Percentiles rank a stretch among this genome's conserved stretches.
phyloP scores from a whole-genome alignment of 768 basidiomycete genomes.

The Xerocomus spinulosus region DNA sequence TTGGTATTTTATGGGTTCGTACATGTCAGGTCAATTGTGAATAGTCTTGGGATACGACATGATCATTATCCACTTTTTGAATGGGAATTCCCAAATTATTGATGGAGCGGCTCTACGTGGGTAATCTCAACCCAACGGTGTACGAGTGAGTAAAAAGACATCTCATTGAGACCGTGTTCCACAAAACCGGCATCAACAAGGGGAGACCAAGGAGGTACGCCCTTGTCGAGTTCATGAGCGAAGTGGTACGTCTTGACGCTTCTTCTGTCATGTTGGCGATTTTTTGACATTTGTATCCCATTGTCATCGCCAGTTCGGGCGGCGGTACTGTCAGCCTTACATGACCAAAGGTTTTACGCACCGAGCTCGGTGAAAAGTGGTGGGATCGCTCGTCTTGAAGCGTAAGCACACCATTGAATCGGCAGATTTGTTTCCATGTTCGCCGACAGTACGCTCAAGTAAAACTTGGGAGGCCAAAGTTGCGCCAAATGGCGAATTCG shows the following conservation, averaged over 20 bases:
- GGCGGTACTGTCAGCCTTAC: constrained; percentile 14
- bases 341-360: constrained; percentile 36
- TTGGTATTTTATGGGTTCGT: no score
- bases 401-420: constrained; percentile 33
- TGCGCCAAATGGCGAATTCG: constrained; percentile 64
- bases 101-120: constrained; percentile 82
- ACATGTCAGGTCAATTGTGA: no score
- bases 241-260: constrained; percentile 59
- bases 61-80: no score
- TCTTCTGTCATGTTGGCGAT: constrained; percentile 16
- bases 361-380: constrained; percentile 82
- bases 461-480: constrained; percentile 95
- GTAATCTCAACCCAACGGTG: constrained; percentile 81
- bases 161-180: constrained; percentile 26
- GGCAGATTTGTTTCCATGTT: constrained; percentile 1
- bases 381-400: constrained; percentile 42
- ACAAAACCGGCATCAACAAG: constrained; percentile 83
- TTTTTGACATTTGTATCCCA: constrained; percentile 26
- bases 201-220: constrained; percentile 96
- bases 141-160: constrained; percentile 62
- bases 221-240: constrained; percentile 78
- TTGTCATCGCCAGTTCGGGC: constrained; percentile 17
- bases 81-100: constrained; percentile 33
- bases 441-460: constrained; percentile 10
- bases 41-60: no score